Evolutionary conservation across 2,329 filamentous ascomycete species (phyloP), one percentile per base, ranked within the genome.

Genomic region (Hirsutella rhossiliensis): DNA sequence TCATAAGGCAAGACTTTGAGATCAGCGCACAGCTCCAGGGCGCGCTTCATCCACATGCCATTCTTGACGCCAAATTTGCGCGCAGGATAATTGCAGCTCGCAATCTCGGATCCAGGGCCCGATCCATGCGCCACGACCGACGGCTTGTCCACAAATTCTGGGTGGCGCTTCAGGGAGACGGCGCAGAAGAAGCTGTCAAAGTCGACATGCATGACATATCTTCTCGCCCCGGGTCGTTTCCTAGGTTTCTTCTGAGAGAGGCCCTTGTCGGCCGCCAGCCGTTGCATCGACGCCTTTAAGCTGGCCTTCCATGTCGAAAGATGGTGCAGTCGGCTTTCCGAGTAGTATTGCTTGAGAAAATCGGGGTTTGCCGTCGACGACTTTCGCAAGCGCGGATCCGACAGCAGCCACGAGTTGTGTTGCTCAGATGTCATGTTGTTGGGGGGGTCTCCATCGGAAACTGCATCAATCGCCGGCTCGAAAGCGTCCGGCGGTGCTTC

Each of bases 161-260:
- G 88, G 20, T 80, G 72, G 43, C 80, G 84, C 54, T 88, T 87
- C 13, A 79, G 58, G 1, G 92, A 96, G 0, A 98, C 87, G 0
- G 94, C 87, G 47, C 89, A 95, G 62, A 98, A 98, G 65, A 98
- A 98, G 62, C 88, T 92, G 64, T 98, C 94, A 60, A 98, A 98
- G 58, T 98, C 92, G 28, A 98, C 87, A 55, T 98, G 92, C 57
- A 98, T 76, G 43, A 98, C 75, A 54, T 97, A 98, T 42, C 84
- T 71, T 47, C 89, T 74, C 3, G 80, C 65, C 0, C 82, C 84
- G 12, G 75, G 68, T 23, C 72, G 71, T 37, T 72, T 70, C 54
- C 80, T 69, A 52, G 67, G 6, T 50, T 59, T 53, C 58, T 73
- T 63, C 3, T 55, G 29, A 55, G 71, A 44, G 47, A 69, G 52